Conservation (phyloP, 441 rosid species). For the Melastoma candidum region DNA sequence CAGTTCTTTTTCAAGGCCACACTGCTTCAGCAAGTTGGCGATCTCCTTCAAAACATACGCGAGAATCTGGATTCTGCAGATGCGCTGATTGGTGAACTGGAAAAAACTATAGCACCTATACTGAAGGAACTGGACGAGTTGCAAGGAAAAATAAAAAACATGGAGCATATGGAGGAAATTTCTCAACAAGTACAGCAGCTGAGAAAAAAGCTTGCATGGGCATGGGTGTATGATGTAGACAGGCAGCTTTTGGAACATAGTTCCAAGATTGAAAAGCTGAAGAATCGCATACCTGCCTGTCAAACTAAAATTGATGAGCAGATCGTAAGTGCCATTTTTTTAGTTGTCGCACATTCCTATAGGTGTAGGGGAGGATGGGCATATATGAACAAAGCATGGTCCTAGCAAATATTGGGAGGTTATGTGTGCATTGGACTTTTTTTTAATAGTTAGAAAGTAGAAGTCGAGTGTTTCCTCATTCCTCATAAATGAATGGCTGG, state of each 20-base stretch:
- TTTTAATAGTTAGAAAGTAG: too few species aligned
- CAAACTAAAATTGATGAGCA: conserved; percentile 70
- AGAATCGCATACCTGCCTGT: conserved; percentile 69
- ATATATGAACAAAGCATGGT: neutral
- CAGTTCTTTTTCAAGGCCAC: conserved; percentile 97
- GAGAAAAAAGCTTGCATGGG: conserved; percentile 91
- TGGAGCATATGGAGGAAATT: conserved; percentile 79
- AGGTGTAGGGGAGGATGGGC: neutral
- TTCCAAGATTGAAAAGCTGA: conserved; percentile 47
- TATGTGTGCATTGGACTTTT: too few species aligned
- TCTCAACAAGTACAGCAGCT: conserved; percentile 52
- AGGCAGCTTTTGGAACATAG: conserved; percentile 48
- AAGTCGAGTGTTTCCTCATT: too few species aligned
- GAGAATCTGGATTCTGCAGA: conserved; percentile 46
- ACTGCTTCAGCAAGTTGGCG: conserved; percentile 91
- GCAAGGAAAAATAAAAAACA: conserved; percentile 59
- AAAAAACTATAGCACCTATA: conserved; percentile 58
- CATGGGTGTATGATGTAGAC: conserved; percentile 81
- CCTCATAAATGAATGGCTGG: too few species aligned
- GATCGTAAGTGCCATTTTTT: conserved; percentile 37
- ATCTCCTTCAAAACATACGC: conserved; percentile 49
- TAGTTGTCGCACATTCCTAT: neutral
- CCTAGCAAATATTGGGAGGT: too few species aligned
- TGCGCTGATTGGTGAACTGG: conserved; percentile 56
- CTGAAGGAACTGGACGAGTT: conserved; percentile 62